A percentile compares a stretch with the other conserved stretches of the same genome.
Evolutionary conservation across 2,329 filamentous ascomycete genomes (phyloP).

Genomic region (Hortaea sp.): DNA sequence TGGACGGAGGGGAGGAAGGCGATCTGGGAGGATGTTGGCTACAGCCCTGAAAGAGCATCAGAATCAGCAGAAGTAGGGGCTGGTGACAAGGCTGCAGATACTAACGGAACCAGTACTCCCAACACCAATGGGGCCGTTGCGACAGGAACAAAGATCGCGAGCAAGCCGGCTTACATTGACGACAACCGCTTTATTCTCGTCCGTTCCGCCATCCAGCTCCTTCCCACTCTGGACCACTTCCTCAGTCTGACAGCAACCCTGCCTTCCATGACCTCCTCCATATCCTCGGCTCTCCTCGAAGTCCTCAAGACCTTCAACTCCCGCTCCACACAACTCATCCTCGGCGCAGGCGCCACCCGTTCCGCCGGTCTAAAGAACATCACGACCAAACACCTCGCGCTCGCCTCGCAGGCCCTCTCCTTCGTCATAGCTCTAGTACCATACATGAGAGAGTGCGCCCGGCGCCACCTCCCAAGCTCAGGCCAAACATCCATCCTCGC

Average conservation of each 20-base stretch:
- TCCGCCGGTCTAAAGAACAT: constrained; percentile 92
- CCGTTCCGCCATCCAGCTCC: constrained; percentile 68
- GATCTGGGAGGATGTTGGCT: constrained; percentile 37
- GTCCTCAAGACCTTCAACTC: constrained; percentile 94
- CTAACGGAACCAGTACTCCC: constrained; percentile 4
- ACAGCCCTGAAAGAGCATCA: not conserved
- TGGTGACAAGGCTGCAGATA: constrained; percentile 12
- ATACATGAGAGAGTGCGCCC: constrained; percentile 82
- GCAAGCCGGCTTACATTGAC: constrained; percentile 59
- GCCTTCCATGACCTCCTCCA: constrained; percentile 78
- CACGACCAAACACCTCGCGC: constrained; percentile 85
- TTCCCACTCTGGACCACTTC: constrained; percentile 73
- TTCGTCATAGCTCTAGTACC: constrained; percentile 83
- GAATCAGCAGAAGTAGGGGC: constrained; percentile 21
- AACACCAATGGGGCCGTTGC: constrained; percentile 5
- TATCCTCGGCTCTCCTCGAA: constrained; percentile 67
- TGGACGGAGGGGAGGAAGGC: constrained; percentile 51
- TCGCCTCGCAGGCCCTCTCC: constrained; percentile 78
- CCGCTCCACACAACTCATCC: constrained; percentile 87
- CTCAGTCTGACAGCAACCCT: constrained; percentile 74
- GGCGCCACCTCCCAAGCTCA: constrained; percentile 53
- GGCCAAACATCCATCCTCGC: constrained; percentile 42
- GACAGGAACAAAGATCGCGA: constrained; percentile 10
- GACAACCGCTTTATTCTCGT: constrained; percentile 79
- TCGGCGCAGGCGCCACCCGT: constrained; percentile 82